phyloP scores from a whole-genome alignment of 1,284 basidiomycete species.

The Microbotryum lychnidis-dioicae region DNA sequence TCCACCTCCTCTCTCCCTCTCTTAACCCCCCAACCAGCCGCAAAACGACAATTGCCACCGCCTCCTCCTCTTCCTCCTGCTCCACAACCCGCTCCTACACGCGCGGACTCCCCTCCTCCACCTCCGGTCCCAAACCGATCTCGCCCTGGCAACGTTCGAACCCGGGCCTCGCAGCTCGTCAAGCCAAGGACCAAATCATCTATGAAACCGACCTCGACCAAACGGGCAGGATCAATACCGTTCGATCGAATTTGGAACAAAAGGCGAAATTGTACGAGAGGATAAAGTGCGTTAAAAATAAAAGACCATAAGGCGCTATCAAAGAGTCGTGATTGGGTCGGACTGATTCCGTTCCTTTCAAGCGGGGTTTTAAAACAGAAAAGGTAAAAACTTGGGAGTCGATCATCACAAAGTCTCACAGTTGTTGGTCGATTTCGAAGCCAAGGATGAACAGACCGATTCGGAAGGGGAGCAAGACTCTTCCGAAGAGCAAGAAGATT shows the following conservation, averaged over 20 bases:
- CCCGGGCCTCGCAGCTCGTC: conserved; percentile 10
- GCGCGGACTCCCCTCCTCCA: not conserved
- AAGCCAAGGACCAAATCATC: conserved; percentile 11
- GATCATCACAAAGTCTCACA: conserved; percentile 65
- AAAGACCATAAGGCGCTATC: no score
- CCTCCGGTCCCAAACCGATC: not conserved
- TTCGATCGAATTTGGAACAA: conserved; percentile 23
- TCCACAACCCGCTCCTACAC: no score
- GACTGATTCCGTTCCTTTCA: no score
- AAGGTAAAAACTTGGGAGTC: conserved; percentile 71
- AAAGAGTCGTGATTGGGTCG: no score
- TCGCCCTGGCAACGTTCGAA: conserved; percentile 19
- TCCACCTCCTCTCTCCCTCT: no score
- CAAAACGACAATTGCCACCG: no score
- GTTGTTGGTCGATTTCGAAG: conserved; percentile 76
- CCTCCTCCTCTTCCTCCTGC: no score
- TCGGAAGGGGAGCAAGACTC: conserved; percentile 40
- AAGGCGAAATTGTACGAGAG: conserved; percentile 33
- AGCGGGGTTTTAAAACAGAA: conserved; percentile 31
- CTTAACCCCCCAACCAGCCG: no score
- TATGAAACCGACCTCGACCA: conserved; percentile 17
- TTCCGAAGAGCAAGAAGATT: conserved; percentile 24
- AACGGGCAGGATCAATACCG: not conserved
- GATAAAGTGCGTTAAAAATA: conserved; percentile 17
- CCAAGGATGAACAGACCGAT: conserved; percentile 49